Evolutionary conservation across 2,329 filamentous ascomycete species (phyloP), one percentile per base, ranked within the genome.

Genomic region (Aspergillus ibericus): DNA sequence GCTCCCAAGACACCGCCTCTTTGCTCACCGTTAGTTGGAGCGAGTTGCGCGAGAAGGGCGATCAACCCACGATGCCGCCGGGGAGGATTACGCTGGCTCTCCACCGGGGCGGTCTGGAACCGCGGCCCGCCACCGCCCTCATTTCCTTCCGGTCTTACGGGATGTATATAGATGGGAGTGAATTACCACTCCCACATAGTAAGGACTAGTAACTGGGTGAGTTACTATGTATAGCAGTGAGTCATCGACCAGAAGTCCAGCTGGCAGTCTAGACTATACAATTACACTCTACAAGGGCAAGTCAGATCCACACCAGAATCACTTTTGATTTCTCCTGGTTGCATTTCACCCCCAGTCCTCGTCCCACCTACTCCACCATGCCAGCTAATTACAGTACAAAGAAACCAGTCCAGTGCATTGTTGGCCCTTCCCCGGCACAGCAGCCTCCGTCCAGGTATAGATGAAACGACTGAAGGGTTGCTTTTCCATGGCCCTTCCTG

Each of bases 331-430:
- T 52, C 35, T 46, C 35, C 48, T 53, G 52, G 42, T 53, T 35
- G 38, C 57, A 58, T 59, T 52, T 32, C 48, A 40, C 32, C 42
- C 47, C 49, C 47, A 38, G 53, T 52, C 40, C 49, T 29, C 53
- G 27, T 46, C 29, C 29, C 53, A 47, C 44, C 25, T 25, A 40
- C 36, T 18, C 25, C 22, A 47, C 44, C 44, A 47, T 25, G 25
- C 59, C 60, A 64, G 62, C 53, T 67, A 69, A 62, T 62, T 70
- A 70, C 59, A 67, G 61, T 70, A 67, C 66, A 70, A 53, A 65
- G 60, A 66, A 56, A 22, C 61, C 66, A 65, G 58, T 63, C 54
- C 58, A 49, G 29, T 18, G 38, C 38, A 16, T 20, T 16, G 38
- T 42, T 32, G 29, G 29, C 29, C 29, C 29, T 32, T 32, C 9